Conservation (phyloP, 1,139 yeast genomes). For the Suhomyces yuchorum region DNA sequence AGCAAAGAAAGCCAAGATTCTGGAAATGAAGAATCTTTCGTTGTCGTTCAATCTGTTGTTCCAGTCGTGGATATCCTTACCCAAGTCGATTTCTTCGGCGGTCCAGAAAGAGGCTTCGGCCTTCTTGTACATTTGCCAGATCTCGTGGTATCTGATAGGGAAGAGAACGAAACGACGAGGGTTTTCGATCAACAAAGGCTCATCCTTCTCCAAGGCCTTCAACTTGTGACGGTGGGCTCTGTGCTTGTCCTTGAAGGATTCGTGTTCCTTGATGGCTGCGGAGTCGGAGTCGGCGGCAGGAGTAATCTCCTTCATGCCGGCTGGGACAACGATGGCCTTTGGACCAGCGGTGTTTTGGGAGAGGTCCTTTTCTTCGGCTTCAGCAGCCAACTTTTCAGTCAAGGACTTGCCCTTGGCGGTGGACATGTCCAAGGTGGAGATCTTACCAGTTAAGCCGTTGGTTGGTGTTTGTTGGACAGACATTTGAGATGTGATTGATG, state of each 20-base stretch:
- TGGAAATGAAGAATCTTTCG: slow-evolving; percentile 86
- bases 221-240: slow-evolving; percentile 69
- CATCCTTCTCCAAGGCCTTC: slow-evolving; percentile 79
- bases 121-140: slow-evolving; percentile 98
- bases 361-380: slow-evolving; percentile 45
- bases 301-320: slow-evolving; percentile 16
- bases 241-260: slow-evolving; percentile 58
- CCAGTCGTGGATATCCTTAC: slow-evolving; percentile 92
- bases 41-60: slow-evolving; percentile 79
- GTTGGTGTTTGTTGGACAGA: slow-evolving; percentile 50
- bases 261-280: slow-evolving; percentile 37
- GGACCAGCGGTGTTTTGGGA: slow-evolving; percentile 32
- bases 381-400: slow-evolving; percentile 50
- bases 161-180: slow-evolving; percentile 88
- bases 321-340: slow-evolving; percentile 25
- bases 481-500: slow-evolving; percentile 23
- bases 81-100: slow-evolving; percentile 96
- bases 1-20: slow-evolving; percentile 96
- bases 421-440: slow-evolving; percentile 44
- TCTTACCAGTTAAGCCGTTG: slow-evolving; percentile 51
- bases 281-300: slow-evolving; percentile 15
- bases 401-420: slow-evolving; percentile 37
- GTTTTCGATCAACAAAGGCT: slow-evolving; percentile 87
- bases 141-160: slow-evolving; percentile 97
- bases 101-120: slow-evolving; percentile 99